A percentile compares a stretch with the other conserved stretches of the same genome.
phyloP scores from a whole-genome alignment of 2,329 filamentous ascomycete species.

The Aspergillus jensenii region DNA sequence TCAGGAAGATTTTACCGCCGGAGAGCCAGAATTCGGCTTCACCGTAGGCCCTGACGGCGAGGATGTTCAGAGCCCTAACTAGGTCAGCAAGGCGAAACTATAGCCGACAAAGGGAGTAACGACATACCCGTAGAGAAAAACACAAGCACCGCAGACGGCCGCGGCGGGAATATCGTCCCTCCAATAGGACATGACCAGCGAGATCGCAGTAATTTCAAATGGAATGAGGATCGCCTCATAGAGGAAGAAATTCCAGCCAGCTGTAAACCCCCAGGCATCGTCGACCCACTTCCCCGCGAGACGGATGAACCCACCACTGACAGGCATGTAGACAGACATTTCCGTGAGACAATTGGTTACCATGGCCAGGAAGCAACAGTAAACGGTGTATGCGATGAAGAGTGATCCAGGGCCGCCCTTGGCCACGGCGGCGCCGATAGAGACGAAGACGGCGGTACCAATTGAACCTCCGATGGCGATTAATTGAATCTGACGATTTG shows the following conservation, averaged over 20 bases:
- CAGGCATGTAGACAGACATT: slow-evolving; percentile 46
- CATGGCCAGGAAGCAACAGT: slow-evolving; percentile 33
- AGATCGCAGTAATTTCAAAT: slow-evolving; percentile 45
- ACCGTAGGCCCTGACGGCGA: slow-evolving; percentile 13
- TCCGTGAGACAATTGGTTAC: slow-evolving; percentile 46
- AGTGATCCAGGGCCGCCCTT: slow-evolving; percentile 40
- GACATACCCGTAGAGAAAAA: slow-evolving; percentile 27
- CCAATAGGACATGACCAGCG: slow-evolving; percentile 43
- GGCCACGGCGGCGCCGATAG: slow-evolving; percentile 38
- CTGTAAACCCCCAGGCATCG: slow-evolving; percentile 45
- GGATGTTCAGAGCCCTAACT: slow-evolving; percentile 9
- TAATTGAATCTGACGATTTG: slow-evolving; percentile 21
- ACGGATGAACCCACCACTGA: slow-evolving; percentile 43
- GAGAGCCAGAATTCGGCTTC: slow-evolving; percentile 19
- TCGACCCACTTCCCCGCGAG: slow-evolving; percentile 48
- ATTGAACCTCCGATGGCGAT: slow-evolving; percentile 45
- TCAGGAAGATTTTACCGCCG: slow-evolving; percentile 60
- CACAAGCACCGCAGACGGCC: slow-evolving; percentile 31
- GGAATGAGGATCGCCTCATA: slow-evolving; percentile 42
- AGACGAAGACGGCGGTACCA: slow-evolving; percentile 40
- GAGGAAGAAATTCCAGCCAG: slow-evolving; percentile 51
- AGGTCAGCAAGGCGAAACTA: neutral
- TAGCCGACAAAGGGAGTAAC: neutral
- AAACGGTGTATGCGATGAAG: slow-evolving; percentile 35
- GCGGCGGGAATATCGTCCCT: slow-evolving; percentile 39